Conservation (phyloP, 2,329 filamentous ascomycete genomes). For the Penicillium sp. region DNA sequence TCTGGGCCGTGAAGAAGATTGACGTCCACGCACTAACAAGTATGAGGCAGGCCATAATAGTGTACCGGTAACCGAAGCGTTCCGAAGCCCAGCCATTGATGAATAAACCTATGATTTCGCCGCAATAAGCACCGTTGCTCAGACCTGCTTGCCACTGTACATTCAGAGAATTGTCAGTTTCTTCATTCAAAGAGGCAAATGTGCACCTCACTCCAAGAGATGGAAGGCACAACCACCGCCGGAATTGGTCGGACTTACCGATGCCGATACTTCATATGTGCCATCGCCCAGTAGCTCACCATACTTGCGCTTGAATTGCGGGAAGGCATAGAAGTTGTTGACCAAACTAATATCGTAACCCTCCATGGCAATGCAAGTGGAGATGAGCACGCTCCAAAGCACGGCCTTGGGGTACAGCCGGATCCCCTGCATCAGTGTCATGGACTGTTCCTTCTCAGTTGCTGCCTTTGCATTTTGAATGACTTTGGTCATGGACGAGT, state of each 20-base stretch:
- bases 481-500: slow-evolving; percentile 33
- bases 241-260: slow-evolving; percentile 29
- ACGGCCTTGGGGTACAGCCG: slow-evolving; percentile 84
- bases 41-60: slow-evolving; percentile 49
- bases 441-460: slow-evolving; percentile 56
- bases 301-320: slow-evolving; percentile 45
- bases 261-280: slow-evolving; percentile 41
- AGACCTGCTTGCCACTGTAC: slow-evolving; percentile 48
- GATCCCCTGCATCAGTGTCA: slow-evolving; percentile 74
- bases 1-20: slow-evolving; percentile 54
- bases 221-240: background rate
- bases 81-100: slow-evolving; percentile 54
- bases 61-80: slow-evolving; percentile 54
- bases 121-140: slow-evolving; percentile 45
- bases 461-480: slow-evolving; percentile 45
- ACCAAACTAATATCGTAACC: slow-evolving; percentile 81
- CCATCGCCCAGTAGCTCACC: slow-evolving; percentile 36
- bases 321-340: slow-evolving; percentile 69
- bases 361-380: slow-evolving; percentile 90
- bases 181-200: background rate
- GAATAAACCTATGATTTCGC: slow-evolving; percentile 53
- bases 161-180: slow-evolving; percentile 18
- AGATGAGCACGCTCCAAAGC: slow-evolving; percentile 78
- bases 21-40: slow-evolving; percentile 50
- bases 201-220: background rate